Evolutionary conservation across 2,329 filamentous ascomycete species (phyloP).

Genomic region (Hymenoscyphus albidus): DNA sequence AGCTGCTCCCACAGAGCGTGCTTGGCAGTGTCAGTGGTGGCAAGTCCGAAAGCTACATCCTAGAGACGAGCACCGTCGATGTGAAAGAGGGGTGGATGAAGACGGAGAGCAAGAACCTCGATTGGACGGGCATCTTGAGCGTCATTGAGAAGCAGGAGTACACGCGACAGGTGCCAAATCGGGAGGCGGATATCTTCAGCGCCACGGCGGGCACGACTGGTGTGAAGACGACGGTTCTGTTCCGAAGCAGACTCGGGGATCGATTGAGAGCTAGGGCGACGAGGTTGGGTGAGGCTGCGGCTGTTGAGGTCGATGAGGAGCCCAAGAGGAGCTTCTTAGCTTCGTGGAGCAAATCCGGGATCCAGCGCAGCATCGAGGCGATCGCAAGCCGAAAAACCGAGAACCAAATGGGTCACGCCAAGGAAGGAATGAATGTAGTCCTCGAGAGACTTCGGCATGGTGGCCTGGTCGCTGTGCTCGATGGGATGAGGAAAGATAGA

Average conservation of each 20-base stretch:
- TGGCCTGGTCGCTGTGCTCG: constrained; percentile 65
- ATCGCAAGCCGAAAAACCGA: constrained; percentile 74
- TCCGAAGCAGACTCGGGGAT: constrained; percentile 69
- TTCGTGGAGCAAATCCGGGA: constrained; percentile 63
- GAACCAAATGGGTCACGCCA: constrained; percentile 74
- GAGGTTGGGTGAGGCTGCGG: constrained; percentile 37
- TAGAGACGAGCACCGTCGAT: constrained; percentile 76
- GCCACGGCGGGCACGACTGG: constrained; percentile 47
- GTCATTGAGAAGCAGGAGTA: constrained; percentile 76
- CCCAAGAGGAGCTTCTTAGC: constrained; percentile 48
- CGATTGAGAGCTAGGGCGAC: constrained; percentile 41
- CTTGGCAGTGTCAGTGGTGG: constrained; percentile 53
- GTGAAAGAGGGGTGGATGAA: constrained; percentile 79
- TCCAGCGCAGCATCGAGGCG: constrained; percentile 75
- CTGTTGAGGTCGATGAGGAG: constrained; percentile 42
- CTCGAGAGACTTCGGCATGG: constrained; percentile 66
- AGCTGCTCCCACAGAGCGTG: constrained; percentile 67
- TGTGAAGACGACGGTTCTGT: constrained; percentile 70
- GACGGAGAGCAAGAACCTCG: constrained; percentile 75
- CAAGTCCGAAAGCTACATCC: constrained; percentile 65
- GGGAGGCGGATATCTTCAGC: constrained; percentile 29
- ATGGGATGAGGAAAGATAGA: constrained; percentile 63
- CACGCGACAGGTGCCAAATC: constrained; percentile 34
- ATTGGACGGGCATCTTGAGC: constrained; percentile 75
- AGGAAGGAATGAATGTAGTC: constrained; percentile 79